phyloP scores from a whole-genome alignment of 2,329 filamentous ascomycete species.

The Fusarium graminum region DNA sequence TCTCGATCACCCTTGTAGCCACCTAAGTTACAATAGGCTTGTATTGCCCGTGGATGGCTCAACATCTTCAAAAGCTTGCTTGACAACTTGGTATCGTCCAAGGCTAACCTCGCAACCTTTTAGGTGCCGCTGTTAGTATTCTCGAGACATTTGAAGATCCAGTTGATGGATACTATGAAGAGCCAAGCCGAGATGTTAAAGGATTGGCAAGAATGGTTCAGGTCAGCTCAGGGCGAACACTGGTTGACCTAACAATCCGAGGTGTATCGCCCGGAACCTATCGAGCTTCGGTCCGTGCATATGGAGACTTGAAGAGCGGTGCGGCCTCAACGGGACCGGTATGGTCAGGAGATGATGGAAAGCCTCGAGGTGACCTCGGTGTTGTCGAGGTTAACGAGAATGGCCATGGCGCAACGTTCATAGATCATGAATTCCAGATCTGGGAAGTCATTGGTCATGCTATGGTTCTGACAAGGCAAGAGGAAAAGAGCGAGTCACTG shows the following conservation, averaged over 20 bases:
- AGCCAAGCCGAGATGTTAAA: constrained; percentile 72
- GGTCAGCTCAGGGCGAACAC: constrained; percentile 80
- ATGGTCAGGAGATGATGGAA: constrained; percentile 72
- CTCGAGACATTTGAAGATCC: constrained; percentile 83
- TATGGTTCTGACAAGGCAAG: constrained; percentile 82
- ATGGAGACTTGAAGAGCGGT: constrained; percentile 87
- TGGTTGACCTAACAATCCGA: constrained; percentile 88
- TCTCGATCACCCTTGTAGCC: constrained; percentile 45
- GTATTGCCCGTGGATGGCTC: background rate
- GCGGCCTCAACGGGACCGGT: constrained; percentile 85
- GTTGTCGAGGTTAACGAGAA: constrained; percentile 79
- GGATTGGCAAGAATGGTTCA: constrained; percentile 95
- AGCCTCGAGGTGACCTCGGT: constrained; percentile 72
- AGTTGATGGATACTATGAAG: constrained; percentile 59
- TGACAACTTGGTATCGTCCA: background rate
- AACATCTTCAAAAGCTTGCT: background rate
- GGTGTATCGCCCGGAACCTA: constrained; percentile 87
- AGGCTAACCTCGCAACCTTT: constrained; percentile 24
- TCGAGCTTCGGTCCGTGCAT: constrained; percentile 85
- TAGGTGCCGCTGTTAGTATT: constrained; percentile 91
- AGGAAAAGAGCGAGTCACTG: constrained; percentile 65
- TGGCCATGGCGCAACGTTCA: constrained; percentile 82
- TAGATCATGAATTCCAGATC: constrained; percentile 85
- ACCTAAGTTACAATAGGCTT: background rate
- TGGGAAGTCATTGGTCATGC: constrained; percentile 98